Evolutionary conservation across 768 basidiomycete species (phyloP).

Genomic region (Naematelia aurantialba): DNA sequence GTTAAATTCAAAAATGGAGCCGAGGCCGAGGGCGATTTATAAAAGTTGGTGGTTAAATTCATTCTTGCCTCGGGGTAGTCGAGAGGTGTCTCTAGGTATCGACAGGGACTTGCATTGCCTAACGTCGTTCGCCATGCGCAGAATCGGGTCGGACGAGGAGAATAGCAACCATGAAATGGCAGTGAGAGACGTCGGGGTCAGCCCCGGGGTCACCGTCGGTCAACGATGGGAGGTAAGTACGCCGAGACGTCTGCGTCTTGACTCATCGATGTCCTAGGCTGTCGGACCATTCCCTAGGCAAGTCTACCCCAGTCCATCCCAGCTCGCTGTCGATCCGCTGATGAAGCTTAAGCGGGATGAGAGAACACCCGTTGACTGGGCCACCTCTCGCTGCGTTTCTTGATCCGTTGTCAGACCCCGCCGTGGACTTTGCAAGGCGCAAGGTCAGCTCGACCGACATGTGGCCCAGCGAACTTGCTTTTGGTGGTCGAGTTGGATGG

Average conservation of each 20-base stretch:
- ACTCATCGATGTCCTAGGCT: constrained; percentile 15
- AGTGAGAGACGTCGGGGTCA: neutral
- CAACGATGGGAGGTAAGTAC: constrained; percentile 23
- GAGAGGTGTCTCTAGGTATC: no score
- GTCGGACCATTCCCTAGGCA: constrained; percentile 39
- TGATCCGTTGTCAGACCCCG: constrained; percentile 14
- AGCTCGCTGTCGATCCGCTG: neutral
- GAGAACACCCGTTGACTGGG: constrained; percentile 36
- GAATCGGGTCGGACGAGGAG: constrained; percentile 17
- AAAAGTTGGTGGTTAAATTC: no score
- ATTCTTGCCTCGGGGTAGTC: no score
- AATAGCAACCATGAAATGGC: constrained; percentile 5
- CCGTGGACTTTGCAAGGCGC: constrained; percentile 30
- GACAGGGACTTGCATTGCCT: no score
- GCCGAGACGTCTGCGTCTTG: neutral
- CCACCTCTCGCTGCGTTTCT: constrained; percentile 32
- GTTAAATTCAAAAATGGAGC: no score
- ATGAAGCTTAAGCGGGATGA: constrained; percentile 36
- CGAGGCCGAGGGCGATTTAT: no score
- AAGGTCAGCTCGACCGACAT: constrained; percentile 18
- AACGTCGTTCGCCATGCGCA: no score
- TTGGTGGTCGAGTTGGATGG: constrained; percentile 35
- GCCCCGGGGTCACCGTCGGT: constrained; percentile 7
- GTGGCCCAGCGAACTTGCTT: constrained; percentile 34
- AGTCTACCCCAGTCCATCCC: neutral